Evolutionary conservation across 2,329 filamentous ascomycete species (phyloP).

Genomic region (Aschersonia sp.): DNA sequence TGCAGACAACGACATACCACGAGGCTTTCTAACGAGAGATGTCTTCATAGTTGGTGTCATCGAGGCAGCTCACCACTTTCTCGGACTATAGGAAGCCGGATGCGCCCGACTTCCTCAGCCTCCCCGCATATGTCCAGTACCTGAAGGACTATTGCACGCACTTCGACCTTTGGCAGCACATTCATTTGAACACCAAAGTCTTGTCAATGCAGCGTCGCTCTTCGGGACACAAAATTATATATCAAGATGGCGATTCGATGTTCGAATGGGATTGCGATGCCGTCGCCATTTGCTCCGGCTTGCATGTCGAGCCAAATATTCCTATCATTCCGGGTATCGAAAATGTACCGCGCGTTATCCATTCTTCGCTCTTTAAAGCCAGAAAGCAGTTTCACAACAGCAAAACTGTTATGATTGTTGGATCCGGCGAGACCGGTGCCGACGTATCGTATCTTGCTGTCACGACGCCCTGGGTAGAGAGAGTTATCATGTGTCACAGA

Average conservation of each 20-base stretch:
- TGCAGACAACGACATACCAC: too few relatives aligned
- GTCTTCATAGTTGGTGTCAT: conserved; percentile 23
- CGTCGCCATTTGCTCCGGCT: conserved; percentile 26
- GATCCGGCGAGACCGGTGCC: conserved; percentile 27
- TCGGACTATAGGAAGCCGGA: conserved; percentile 25
- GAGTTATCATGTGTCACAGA: conserved; percentile 26
- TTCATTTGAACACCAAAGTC: conserved; percentile 18
- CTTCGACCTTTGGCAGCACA: conserved; percentile 22
- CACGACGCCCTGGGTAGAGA: conserved; percentile 19
- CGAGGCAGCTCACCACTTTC: conserved; percentile 31
- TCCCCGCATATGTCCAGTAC: conserved; percentile 22
- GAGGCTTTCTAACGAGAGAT: too few relatives aligned
- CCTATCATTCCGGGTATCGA: conserved; percentile 22
- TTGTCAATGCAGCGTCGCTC: conserved; percentile 7
- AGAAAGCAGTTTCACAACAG: conserved; percentile 21
- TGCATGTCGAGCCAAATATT: conserved; percentile 23
- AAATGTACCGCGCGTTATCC: conserved; percentile 19
- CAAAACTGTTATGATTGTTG: conserved; percentile 26
- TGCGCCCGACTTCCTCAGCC: conserved; percentile 24
- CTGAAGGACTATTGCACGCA: conserved; percentile 22
- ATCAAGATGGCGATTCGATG: neutral
- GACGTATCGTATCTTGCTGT: conserved; percentile 27
- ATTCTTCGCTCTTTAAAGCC: conserved; percentile 27
- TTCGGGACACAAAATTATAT: conserved; percentile 3
- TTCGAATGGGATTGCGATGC: conserved; percentile 23